These are phyloP conservation scores for Suillus fuscotomentosus DNA, from an alignment of 768 basidiomycete species.

Conservation along the genomic window DNA sequence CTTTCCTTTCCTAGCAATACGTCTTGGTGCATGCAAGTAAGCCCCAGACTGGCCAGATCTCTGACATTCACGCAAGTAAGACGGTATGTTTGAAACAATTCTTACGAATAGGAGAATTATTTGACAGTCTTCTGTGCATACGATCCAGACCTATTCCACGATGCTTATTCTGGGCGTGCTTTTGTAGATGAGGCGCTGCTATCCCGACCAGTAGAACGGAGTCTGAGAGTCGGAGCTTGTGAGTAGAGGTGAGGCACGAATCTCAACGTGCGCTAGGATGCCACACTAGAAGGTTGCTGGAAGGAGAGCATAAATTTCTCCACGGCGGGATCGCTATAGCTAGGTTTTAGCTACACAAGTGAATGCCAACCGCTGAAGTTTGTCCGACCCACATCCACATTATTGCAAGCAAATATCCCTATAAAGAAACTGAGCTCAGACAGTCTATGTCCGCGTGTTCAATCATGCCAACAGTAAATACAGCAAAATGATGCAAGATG, in stretches of 20 bases:
- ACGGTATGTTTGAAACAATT: background rate
- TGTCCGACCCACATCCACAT: background rate
- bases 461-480: background rate
- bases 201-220: background rate
- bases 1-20: background rate
- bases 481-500: background rate
- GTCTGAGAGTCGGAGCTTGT: background rate
- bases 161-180: background rate
- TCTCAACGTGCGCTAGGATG: background rate
- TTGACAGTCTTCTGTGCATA: background rate
- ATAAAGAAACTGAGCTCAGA: background rate
- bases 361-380: background rate
- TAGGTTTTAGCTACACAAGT: background rate
- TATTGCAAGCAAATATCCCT: background rate
- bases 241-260: background rate
- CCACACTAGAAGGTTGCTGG: background rate
- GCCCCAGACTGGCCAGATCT: no score
- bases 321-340: background rate
- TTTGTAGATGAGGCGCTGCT: background rate
- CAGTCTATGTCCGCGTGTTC: background rate
- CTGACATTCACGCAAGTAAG: background rate
- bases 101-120: background rate
- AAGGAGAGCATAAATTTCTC: background rate
- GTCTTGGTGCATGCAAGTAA: background rate
- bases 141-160: background rate